Evolutionary conservation across 306 rosid species (phyloP), one percentile per base, ranked within the genome.

Genomic region (Lupinus albus): DNA sequence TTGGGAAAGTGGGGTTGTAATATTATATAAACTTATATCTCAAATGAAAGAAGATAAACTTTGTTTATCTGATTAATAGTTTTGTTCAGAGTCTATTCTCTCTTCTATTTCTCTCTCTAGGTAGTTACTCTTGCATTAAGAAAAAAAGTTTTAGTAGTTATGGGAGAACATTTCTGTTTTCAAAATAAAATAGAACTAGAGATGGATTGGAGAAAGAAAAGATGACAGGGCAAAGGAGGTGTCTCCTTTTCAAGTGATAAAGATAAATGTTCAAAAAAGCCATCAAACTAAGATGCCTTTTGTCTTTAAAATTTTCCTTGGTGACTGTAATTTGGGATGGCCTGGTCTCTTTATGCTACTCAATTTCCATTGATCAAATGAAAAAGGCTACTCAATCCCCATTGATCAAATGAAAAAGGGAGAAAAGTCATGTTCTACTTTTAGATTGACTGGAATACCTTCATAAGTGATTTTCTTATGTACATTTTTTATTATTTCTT

Each of bases 121-220:
- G n/a, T n/a, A n/a, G n/a, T n/a, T n/a, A n/a, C n/a, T n/a, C n/a
- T n/a, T n/a, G n/a, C n/a, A n/a, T 66, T 53, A 47, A 21, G 28
- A 21, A 21, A 18, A 18, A 39, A 55, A 18, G 53, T 38, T 63
- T 30, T 9, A 14, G 32, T 55, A 14, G 38, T 69, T 38, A 12
- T 74, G 55, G 30, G 14, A 55, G 20, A 49, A 51, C 47, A 11
- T 47, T 64, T 11, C 44, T 53, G 15, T 11, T 52, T 70, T 36
- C 30, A 35, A 20, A 70, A 45, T 62, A 47, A 47, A 20, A 52
- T 50, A 33, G 33, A 36, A 35, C 49, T 38, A 46, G 65, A 47
- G 44, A 59, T 17, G 17, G 51, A 38, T 16, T 73, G 50, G 21
- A 71, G 71, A 33, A 68, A 49, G 21, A 47, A 64, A 70, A 21